Percentiles rank a stretch among this genome's conserved stretches.
These are phyloP conservation scores for Besnoitia besnoiti DNA, from an alignment of 169 alveolate species.

Conservation along the genomic window DNA sequence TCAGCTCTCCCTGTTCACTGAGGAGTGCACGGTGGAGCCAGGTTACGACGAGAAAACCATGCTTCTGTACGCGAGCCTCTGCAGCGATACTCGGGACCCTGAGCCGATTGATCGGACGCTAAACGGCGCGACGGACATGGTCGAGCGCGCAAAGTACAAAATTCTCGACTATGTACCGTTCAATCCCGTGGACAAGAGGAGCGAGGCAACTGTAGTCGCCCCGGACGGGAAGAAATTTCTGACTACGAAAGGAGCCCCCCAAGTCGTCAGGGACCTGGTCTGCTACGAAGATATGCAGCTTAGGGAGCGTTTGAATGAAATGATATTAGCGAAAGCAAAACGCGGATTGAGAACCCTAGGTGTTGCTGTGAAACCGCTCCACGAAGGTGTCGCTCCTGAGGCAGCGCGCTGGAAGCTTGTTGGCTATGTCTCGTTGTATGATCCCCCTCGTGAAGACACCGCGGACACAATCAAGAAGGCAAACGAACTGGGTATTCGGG, in stretches of 20 bases:
- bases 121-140: conserved; percentile 58
- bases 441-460: conserved; percentile 78
- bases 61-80: conserved; percentile 69
- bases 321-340: conserved; percentile 62
- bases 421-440: conserved; percentile 71
- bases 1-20: conserved; percentile 80
- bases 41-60: conserved; percentile 63
- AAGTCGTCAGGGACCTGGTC: conserved; percentile 72
- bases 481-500: conserved; percentile 80
- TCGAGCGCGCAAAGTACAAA: conserved; percentile 59
- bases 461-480: conserved; percentile 78
- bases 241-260: conserved; percentile 77
- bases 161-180: conserved; percentile 72
- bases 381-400: background rate
- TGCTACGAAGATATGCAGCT: conserved; percentile 50
- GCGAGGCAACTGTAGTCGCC: conserved; percentile 70
- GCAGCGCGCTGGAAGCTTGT: conserved; percentile 64
- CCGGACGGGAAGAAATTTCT: conserved; percentile 59
- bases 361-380: conserved; percentile 51
- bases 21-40: conserved; percentile 55
- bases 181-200: conserved; percentile 76
- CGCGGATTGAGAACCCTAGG: conserved; percentile 71
- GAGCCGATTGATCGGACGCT: conserved; percentile 67
- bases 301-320: conserved; percentile 56
- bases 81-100: conserved; percentile 64